Evolutionary conservation across 176 grass and related monocot species (phyloP).

Genomic region (Raddia distichophylla): DNA sequence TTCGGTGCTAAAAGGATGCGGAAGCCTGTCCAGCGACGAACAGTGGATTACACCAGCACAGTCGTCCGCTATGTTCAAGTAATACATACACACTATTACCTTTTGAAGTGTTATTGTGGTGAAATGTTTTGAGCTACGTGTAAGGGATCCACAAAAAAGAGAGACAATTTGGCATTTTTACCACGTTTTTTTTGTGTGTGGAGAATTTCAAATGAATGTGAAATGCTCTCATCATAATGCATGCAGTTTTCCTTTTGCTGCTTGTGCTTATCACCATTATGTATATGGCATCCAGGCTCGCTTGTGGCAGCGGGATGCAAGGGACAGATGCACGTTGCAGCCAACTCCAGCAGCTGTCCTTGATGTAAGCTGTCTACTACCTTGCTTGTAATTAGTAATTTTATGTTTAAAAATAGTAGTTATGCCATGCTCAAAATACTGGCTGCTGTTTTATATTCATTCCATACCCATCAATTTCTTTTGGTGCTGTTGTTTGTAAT

Average conservation of each 20-base stretch:
- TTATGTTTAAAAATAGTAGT: not conserved
- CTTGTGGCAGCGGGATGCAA: slow-evolving; percentile 92
- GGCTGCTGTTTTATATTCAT: too few relatives aligned
- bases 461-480: too few relatives aligned
- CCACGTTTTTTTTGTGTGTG: not conserved
- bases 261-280: slow-evolving; percentile 11
- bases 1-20: slow-evolving; percentile 97
- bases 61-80: slow-evolving; percentile 92
- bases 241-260: not conserved
- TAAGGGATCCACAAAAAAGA: not conserved
- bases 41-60: slow-evolving; percentile 93
- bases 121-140: slow-evolving; percentile 14
- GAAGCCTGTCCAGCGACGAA: slow-evolving; percentile 88
- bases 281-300: slow-evolving; percentile 56
- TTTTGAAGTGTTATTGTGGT: slow-evolving; percentile 1
- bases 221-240: not conserved
- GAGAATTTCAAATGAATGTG: not conserved
- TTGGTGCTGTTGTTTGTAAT: too few relatives aligned
- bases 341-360: slow-evolving; percentile 89
- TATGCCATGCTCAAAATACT: not conserved
- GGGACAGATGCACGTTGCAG: slow-evolving; percentile 73
- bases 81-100: slow-evolving; percentile 19
- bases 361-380: slow-evolving; percentile 64
- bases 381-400: not conserved
- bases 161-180: not conserved